Evolutionary conservation across 2,329 filamentous ascomycete genomes (phyloP), one percentile per base, ranked within the genome.

Genomic region (Didymella glomerata): DNA sequence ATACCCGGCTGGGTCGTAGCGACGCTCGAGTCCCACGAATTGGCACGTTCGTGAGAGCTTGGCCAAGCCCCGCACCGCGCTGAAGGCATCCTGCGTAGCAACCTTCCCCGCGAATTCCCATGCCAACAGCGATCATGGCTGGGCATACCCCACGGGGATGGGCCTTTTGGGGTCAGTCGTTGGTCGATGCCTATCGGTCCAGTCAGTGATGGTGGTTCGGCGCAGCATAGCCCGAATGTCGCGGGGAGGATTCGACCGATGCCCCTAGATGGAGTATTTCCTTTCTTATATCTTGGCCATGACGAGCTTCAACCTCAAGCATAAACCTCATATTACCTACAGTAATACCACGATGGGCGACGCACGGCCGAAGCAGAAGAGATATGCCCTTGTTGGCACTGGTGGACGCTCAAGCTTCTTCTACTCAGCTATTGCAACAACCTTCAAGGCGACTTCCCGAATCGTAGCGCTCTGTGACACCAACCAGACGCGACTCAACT

Each of bases 371-470:
- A 62, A 65, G 27, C 60, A 63, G 45, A 71, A 71, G 48, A 62
- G 53, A 40, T 86, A 87, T 62, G 85, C 84, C 66, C 73, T 86
- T 27, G 80, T 88, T n/a, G 85, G 85, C 67, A 84, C 83, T 1
- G 85, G 86, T 18, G 84, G 84, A 16, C 82, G 85, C 14, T 82
- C 85, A n/a, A 81, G 80, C 53, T 86, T 88, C 79, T 88, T 85
- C 75, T 88, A 87, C 76, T 82, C 81, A 0, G 84, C 84, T 44
- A 86, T 88, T 56, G 82, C 81, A 10, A 77, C 76, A 28, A 81
- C 84, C 60, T 87, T 85, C 74, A 72, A 72, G 48, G 66, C 74
- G 10, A 86, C 83, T 0, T 83, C 84, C 0, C 68, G 76, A 32
- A 78, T 88, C 20, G 85, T 87, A 16, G 85, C 78, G 1, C 76